A percentile compares a stretch with the other conserved stretches of the same genome.
phyloP scores from a whole-genome alignment of 768 basidiomycete genomes.

The Crepidotus variabilis region DNA sequence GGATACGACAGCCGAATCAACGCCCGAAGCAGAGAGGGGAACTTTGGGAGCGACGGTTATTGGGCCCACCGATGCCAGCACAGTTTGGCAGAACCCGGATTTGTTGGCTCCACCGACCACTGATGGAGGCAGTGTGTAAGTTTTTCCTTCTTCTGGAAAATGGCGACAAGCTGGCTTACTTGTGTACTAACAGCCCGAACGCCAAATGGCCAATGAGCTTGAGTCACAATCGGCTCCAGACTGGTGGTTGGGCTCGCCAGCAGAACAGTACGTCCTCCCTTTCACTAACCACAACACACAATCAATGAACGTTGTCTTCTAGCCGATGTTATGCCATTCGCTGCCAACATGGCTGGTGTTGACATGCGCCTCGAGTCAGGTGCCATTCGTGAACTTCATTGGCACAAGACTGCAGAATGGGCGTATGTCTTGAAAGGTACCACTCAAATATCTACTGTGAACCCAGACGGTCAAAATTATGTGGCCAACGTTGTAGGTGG shows the following conservation, averaged over 20 bases:
- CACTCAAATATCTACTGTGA: constrained; percentile 45
- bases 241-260: constrained; percentile 64
- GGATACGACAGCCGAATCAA: constrained; percentile 11
- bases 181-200: constrained; percentile 23
- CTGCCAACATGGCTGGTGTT: constrained; percentile 42
- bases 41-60: constrained; percentile 43
- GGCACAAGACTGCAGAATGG: constrained; percentile 59
- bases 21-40: constrained; percentile 42
- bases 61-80: constrained; percentile 46
- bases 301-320: too few species aligned
- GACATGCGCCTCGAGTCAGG: constrained; percentile 54
- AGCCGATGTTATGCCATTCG: constrained; percentile 42
- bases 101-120: constrained; percentile 58
- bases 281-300: too few species aligned
- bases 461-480: constrained; percentile 48
- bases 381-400: constrained; percentile 52
- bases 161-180: too few species aligned
- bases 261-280: constrained; percentile 32
- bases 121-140: constrained; percentile 48
- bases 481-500: constrained; percentile 47
- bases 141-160: too few species aligned
- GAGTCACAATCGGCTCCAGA: constrained; percentile 55
- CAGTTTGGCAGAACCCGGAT: constrained; percentile 47
- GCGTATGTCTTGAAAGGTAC: constrained; percentile 45
- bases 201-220: constrained; percentile 63